Evolutionary conservation across 768 basidiomycete genomes (phyloP).

Genomic region (Pleurotus tuber-regium): DNA sequence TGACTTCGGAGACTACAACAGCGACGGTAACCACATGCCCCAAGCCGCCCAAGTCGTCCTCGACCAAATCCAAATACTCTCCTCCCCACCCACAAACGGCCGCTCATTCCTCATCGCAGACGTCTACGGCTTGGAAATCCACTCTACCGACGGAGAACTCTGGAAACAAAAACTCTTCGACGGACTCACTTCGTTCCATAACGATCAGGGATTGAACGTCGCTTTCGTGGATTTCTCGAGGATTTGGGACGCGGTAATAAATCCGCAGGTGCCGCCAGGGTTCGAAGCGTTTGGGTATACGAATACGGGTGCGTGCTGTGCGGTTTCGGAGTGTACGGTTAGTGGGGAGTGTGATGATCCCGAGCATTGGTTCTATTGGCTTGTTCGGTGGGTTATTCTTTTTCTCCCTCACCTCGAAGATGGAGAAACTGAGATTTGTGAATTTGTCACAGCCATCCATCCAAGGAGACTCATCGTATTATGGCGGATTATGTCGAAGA

Average conservation of each 20-base stretch:
- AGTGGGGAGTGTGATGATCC: constrained; percentile 35
- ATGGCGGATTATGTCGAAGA: constrained; percentile 52
- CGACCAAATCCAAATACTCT: constrained; percentile 42
- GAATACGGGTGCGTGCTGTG: constrained; percentile 32
- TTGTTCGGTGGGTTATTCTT: constrained; percentile 43
- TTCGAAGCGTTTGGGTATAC: constrained; percentile 47
- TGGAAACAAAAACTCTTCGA: constrained; percentile 45
- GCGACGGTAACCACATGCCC: constrained; percentile 44
- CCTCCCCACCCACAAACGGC: constrained; percentile 47
- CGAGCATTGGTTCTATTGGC: constrained; percentile 53
- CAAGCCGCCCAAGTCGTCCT: constrained; percentile 43
- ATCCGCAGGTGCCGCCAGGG: constrained; percentile 32
- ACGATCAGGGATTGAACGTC: constrained; percentile 30
- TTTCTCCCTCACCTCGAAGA: neutral
- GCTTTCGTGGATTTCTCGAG: constrained; percentile 47
- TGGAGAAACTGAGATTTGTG: too few species aligned
- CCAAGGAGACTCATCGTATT: constrained; percentile 44
- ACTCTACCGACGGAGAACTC: constrained; percentile 39
- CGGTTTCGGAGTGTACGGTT: constrained; percentile 29
- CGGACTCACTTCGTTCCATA: constrained; percentile 35
- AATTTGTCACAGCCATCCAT: constrained; percentile 40
- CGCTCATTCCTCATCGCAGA: constrained; percentile 48
- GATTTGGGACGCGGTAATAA: constrained; percentile 49
- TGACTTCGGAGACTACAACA: neutral
- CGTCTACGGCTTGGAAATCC: constrained; percentile 46